phyloP scores from a whole-genome alignment of 768 basidiomycete genomes.

The Baorangia bicolor region DNA sequence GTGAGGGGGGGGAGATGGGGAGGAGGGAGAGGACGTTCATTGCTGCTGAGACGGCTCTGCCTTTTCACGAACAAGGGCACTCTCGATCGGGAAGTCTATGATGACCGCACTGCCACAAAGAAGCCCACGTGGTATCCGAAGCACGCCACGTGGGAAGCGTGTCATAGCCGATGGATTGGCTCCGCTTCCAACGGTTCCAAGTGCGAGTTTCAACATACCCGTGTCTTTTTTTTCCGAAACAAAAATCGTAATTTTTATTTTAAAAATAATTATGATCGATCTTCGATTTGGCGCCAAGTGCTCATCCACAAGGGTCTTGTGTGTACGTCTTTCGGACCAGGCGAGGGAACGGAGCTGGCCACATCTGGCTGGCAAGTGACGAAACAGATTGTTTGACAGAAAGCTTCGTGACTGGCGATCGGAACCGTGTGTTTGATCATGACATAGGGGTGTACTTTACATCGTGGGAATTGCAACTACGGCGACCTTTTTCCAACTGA shows the following conservation, averaged over 20 bases:
- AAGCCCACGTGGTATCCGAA: conserved; percentile 32
- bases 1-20: conserved; percentile 20
- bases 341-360: too few relatives aligned
- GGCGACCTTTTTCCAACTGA: not conserved
- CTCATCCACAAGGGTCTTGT: too few relatives aligned
- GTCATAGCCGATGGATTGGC: conserved; percentile 13
- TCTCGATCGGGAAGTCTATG: conserved; percentile 39
- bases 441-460: conserved; percentile 9
- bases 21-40: conserved; percentile 15
- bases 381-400: too few relatives aligned
- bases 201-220: conserved; percentile 11
- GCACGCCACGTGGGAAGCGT: conserved; percentile 37
- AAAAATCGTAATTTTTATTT: not conserved
- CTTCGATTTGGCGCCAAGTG: too few relatives aligned
- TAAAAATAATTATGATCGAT: not conserved
- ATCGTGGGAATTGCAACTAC: conserved; percentile 14
- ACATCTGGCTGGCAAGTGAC: too few relatives aligned
- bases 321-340: too few relatives aligned
- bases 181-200: conserved; percentile 8
- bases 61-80: conserved; percentile 41
- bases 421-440: too few relatives aligned
- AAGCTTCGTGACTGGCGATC: too few relatives aligned
- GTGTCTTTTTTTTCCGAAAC: not conserved
- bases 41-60: conserved; percentile 12
- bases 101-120: conserved; percentile 31